Evolutionary conservation across 2,329 filamentous ascomycete species (phyloP), one percentile per base, ranked within the genome.

Genomic region (Pseudocercospora musae): DNA sequence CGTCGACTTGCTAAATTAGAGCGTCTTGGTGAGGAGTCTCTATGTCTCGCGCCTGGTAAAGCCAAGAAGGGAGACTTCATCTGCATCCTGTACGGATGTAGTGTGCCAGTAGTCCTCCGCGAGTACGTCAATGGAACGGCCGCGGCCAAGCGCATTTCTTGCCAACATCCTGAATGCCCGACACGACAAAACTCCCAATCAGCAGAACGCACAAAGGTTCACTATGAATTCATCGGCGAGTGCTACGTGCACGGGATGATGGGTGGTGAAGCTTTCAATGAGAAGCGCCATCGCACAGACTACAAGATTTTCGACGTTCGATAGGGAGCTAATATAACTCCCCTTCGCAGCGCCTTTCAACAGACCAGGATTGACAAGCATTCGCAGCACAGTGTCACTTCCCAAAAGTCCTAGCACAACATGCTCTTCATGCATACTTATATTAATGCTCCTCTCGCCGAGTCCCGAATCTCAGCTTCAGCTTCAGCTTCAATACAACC

Each of bases 11-110:
- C 44, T 3, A 23, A 15, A 15, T 23, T 49, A 6, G 21, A 49
- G 18, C 21, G 3, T 6, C n/a, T 23, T 5, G 44, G 44, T 4
- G 44, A 49, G 10, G 44, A 49, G 20, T 49, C 44, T 23, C 6
- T 49, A 44, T 49, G 21, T 20, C 21, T 49, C 21, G 18, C n/a
- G 8, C n/a, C 44, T n/a, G 21, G 44, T 1, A 57, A 58, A 29
- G 61, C 66, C 15, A 58, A 63, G 27, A 57, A 61, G 46, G 67
- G 62, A 8, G 66, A 69, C 58, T 33, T 62, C 5, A 59, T 66
- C 9, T 69, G 67, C 42, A 66, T 69, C 20, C 52, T 69, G n/a
- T 62, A 63, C 29, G 66, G 66, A 4, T 69, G 67, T 55, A 68
- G 65, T 48, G 67, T 69, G 6, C 67, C 67, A 11, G 67, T 69